Conservation (phyloP, 2,329 filamentous ascomycete species). For the Colletotrichum lini region DNA sequence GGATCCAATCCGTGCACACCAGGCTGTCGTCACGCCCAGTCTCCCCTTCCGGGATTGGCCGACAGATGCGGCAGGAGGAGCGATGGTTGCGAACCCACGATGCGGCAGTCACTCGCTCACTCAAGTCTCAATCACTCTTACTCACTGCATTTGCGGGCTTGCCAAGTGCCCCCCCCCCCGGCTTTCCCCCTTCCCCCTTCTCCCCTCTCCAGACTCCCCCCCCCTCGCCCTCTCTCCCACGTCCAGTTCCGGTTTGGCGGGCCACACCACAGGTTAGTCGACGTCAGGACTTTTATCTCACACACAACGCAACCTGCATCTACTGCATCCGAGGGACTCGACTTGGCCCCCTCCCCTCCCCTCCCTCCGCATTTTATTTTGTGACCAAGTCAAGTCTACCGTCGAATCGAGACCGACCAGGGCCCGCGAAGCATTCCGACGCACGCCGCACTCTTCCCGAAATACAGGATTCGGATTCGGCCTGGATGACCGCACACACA, state of each 20-base stretch:
- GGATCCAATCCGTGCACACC: conserved; percentile 14
- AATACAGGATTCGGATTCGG: conserved; percentile 12
- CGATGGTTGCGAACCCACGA: neutral
- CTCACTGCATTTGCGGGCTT: too few species aligned
- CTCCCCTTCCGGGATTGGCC: conserved; percentile 37
- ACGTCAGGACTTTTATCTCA: conserved; percentile 35
- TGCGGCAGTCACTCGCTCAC: neutral
- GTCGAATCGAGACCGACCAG: neutral
- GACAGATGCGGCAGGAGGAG: conserved; percentile 16
- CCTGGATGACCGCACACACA: neutral
- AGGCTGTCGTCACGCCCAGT: conserved; percentile 4
- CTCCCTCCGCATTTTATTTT: neutral
- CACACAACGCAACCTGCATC: conserved; percentile 5
- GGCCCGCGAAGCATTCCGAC: conserved; percentile 28
- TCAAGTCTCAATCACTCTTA: neutral
- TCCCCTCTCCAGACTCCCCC: conserved; percentile 5
- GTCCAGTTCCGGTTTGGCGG: conserved; percentile 33
- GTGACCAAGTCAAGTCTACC: conserved; percentile 6
- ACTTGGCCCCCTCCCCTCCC: neutral
- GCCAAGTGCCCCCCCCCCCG: neutral
- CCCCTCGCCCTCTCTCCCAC: conserved; percentile 19
- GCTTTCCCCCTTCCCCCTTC: conserved; percentile 24
- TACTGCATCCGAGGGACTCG: conserved; percentile 20
- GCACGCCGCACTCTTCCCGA: conserved; percentile 6
- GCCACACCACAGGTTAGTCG: conserved; percentile 35